Evolutionary conservation across 805 yeast genomes (phyloP), one percentile per base, ranked within the genome.

Genomic region (Candida pseudofarinosa): DNA sequence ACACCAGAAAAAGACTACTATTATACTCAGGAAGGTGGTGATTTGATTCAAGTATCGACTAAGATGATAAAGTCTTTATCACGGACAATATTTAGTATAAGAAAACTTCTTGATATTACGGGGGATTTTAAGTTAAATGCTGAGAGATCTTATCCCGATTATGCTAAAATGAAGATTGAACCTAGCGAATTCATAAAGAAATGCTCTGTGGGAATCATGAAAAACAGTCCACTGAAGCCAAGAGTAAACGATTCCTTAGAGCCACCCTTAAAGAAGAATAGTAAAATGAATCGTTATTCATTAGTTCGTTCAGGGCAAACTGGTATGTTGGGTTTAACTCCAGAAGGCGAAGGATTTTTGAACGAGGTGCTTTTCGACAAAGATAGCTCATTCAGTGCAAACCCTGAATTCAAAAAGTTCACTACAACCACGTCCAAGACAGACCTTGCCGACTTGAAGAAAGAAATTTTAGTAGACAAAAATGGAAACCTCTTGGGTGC

Each of bases 91-190:
- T 53, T 61, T 1, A 76, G 79, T 7, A 80, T 83, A 41, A 60
- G 74, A 47, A 71, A 66, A 43, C 67, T 81, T 34, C 57, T 83
- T 23, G 69, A 76, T 7, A 56, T 78, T 15, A 75, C 81, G n/a
- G 85, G 85, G n/a, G 86, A 83, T 49, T 82, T 83, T 57, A 75
- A 74, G 52, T 63, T 85, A 37, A 75, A 79, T 17, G 58, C 68
- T 1, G 81, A 79, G 34, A 73, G 88, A 53, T 67, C 77, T 16
- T 85, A 84, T 54, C 83, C 88, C 1, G 85, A 86, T 57, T 84
- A 84, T 49, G 61, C 73, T 7, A 60, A 59, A 19, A 76, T 81
- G 60, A 71, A 74, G 45, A 72, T 85, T 3, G 73, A 80, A 4
- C 81, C 89, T 0, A 75, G 72, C 6, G 73, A 71, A 6, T 85